These are phyloP conservation scores for Bauhinia variegata DNA, from an alignment of 306 rosid species.

Conservation along the genomic window DNA sequence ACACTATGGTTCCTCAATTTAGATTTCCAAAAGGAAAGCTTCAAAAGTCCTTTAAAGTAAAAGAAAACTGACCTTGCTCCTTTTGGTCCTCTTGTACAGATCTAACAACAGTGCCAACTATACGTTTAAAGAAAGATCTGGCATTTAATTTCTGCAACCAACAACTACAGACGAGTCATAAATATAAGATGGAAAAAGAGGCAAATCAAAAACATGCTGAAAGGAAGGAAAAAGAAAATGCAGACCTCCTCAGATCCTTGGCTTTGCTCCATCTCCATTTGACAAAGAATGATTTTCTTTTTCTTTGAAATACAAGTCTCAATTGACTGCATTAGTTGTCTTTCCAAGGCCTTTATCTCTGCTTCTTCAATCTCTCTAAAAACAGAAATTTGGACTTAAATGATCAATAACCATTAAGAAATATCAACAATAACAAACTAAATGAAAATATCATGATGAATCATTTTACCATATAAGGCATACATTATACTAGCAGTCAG, in stretches of 20 bases:
- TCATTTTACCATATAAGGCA: no score
- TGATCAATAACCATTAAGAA: background rate
- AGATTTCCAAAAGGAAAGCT: conserved; percentile 8
- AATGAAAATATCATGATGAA: background rate
- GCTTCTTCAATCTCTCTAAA: conserved; percentile 80
- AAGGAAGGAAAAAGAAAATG: conserved; percentile 10
- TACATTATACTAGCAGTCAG: no score
- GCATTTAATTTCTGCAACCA: conserved; percentile 72
- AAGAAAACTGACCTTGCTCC: conserved; percentile 70
- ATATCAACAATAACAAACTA: background rate
- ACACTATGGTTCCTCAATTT: conserved; percentile 9
- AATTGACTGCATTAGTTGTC: conserved; percentile 83
- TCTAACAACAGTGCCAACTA: conserved; percentile 94
- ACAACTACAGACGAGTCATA: conserved; percentile 30
- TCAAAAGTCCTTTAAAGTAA: conserved; percentile 19
- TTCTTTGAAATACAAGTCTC: conserved; percentile 77
- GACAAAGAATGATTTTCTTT: conserved; percentile 74
- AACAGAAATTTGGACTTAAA: conserved; percentile 21
- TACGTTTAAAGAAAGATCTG: conserved; percentile 78
- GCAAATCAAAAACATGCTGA: conserved; percentile 18
- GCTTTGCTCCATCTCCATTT: conserved; percentile 71
- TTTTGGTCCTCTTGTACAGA: conserved; percentile 91
- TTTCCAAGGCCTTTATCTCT: conserved; percentile 78
- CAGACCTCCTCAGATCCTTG: conserved; percentile 80
- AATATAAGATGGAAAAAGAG: background rate